A percentile compares a stretch with the other conserved stretches of the same genome.
These are phyloP conservation scores for Gonapodya sp. DNA, from an alignment of 192 early-diverging fungal species.

Conservation along the genomic window DNA sequence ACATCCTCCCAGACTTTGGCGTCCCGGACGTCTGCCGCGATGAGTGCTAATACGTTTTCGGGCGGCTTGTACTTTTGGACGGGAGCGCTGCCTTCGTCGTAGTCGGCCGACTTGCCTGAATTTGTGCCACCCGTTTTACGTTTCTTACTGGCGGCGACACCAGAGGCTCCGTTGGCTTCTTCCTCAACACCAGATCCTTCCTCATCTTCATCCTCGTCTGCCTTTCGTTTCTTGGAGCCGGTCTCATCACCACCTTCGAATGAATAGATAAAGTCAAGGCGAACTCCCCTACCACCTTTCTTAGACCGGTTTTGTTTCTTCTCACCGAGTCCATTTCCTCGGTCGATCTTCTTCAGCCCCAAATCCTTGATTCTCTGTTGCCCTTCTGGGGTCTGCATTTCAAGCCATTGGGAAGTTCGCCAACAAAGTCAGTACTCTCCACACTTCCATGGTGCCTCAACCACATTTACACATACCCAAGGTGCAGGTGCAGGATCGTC, in stretches of 20 bases:
- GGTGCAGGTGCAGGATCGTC: conserved; percentile 54
- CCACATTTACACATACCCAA: conserved; percentile 33
- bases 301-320: conserved; percentile 11
- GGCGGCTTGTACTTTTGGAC: conserved; percentile 14
- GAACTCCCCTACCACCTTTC: too few relatives aligned
- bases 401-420: too few relatives aligned
- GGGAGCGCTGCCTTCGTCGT: neutral
- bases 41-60: conserved; percentile 13
- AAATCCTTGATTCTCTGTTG: conserved; percentile 26
- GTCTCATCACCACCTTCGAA: neutral
- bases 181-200: neutral
- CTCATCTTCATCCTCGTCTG: neutral
- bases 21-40: conserved; percentile 19
- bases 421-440: too few relatives aligned
- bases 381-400: conserved; percentile 31
- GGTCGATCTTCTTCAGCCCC: conserved; percentile 32
- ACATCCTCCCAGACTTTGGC: conserved; percentile 25
- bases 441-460: too few relatives aligned
- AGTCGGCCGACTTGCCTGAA: neutral
- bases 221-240: neutral
- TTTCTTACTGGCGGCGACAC: neutral
- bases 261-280: neutral
- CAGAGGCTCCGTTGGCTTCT: neutral
- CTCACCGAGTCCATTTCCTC: conserved; percentile 4
- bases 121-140: neutral